Evolutionary conservation across 306 rosid species (phyloP), one percentile per base, ranked within the genome.

Genomic region (Quercus rubra): DNA sequence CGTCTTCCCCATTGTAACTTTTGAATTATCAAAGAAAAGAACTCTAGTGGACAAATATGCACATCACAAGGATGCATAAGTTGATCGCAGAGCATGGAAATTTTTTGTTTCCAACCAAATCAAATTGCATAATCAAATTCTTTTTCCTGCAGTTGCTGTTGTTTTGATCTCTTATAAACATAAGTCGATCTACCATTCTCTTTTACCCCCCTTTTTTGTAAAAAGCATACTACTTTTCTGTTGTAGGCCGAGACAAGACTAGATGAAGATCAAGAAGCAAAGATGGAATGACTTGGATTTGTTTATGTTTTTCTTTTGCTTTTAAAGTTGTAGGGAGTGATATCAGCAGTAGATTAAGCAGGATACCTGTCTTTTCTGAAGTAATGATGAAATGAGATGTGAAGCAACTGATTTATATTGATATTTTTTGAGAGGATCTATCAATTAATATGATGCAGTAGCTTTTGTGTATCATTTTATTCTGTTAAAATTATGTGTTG

Each of bases 191-290:
- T 49, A 49, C 54, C 17, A 12, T 3, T 46, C 52, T n/a, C 33
- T 55, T 46, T 7, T 46, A 35, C 38, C 70, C 78, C 70, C 21
- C 30, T 14, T 66, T 33, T 75, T 57, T 18, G 46, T 74, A 64
- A 63, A 80, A 78, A 71, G 70, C 49, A 23, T 76, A 80, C 69
- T 72, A 52, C 57, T 75, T 57, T 75, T 63, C 46, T 81, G 71
- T 85, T 91, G 97, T 91, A 91, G 97, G 97, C 83, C 80, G 77
- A 46, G 89, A 88, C 89, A 79, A 84, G 91, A 84, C 96, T 86
- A 89, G 89, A 87, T 91, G 97, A 91, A 83, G 94, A 86, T 79
- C 89, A 74, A 74, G 96, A 84, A 88, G 87, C 85, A 78, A 85
- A 83, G 83, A 83, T 81, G 89, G 88, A 84, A 85, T 89, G 82